Percentiles rank a stretch among this genome's conserved stretches.
These are phyloP conservation scores for Dictyostelium brefeldianum DNA, from an alignment of 78 protist species.

Conservation along the genomic window DNA sequence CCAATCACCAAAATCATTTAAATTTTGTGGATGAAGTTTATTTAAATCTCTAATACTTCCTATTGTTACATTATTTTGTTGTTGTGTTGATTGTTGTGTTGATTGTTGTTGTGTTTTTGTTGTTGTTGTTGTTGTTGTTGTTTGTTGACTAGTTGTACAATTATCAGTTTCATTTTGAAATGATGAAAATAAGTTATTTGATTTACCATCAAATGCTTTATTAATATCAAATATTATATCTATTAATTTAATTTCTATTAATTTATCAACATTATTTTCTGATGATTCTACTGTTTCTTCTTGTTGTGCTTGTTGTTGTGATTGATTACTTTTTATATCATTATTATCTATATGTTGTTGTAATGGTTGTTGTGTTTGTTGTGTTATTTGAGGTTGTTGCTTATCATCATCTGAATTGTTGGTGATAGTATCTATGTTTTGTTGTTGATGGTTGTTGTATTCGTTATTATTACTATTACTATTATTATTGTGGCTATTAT, in stretches of 20 bases:
- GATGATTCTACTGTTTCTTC: not conserved
- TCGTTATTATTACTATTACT: not conserved
- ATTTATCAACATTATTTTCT: conserved; percentile 7
- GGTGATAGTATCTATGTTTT: too few relatives aligned
- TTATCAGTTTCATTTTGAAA: not conserved
- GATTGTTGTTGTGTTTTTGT: not conserved
- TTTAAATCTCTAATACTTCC: conserved; percentile 3
- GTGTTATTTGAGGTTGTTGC: too few relatives aligned
- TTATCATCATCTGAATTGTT: too few relatives aligned
- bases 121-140: not conserved
- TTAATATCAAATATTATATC: conserved; percentile 5
- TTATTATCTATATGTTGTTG: too few relatives aligned
- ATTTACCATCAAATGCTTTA: conserved; percentile 13
- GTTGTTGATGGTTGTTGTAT: too few relatives aligned
- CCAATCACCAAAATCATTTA: conserved; percentile 52
- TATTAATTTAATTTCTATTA: conserved; percentile 7
- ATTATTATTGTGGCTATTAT: too few relatives aligned
- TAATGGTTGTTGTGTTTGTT: too few relatives aligned
- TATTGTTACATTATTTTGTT: not conserved
- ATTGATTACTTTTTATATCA: too few relatives aligned
- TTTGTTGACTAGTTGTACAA: not conserved
- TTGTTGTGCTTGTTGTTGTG: too few relatives aligned
- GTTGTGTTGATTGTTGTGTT: not conserved
- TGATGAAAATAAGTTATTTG: not conserved
- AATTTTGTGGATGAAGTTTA: conserved; percentile 6